These are phyloP conservation scores for Fusarium acutatum DNA, from an alignment of 2,329 filamentous ascomycete species.

Conservation along the genomic window DNA sequence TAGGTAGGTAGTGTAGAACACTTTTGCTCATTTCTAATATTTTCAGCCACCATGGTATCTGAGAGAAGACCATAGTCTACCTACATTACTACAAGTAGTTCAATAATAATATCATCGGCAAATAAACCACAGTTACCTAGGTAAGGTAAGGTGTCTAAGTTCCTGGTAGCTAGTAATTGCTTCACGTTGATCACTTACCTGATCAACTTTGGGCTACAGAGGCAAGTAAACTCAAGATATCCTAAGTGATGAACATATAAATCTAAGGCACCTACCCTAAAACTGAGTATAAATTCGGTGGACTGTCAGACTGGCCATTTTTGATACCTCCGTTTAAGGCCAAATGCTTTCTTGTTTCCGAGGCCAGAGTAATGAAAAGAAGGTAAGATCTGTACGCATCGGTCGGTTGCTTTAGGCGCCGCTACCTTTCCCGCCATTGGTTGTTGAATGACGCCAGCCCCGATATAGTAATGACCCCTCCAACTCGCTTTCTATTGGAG, in stretches of 20 bases:
- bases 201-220: background rate
- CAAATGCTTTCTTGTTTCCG: background rate
- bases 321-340: background rate
- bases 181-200: background rate
- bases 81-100: background rate
- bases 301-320: background rate
- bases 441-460: slow-evolving; percentile 34
- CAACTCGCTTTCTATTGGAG: slow-evolving; percentile 33
- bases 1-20: background rate
- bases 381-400: background rate
- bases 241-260: background rate
- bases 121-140: background rate
- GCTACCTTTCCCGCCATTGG: slow-evolving; percentile 22
- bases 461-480: slow-evolving; percentile 43
- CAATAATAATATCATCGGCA: background rate
- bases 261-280: background rate
- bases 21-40: background rate
- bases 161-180: background rate
- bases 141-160: background rate
- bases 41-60: background rate
- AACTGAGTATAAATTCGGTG: background rate
- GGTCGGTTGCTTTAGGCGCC: background rate
- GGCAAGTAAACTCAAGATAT: background rate
- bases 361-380: background rate
- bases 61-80: background rate